Percentiles rank a stretch among this genome's conserved stretches.
These are phyloP conservation scores for Cryptococcus amylolentus DNA, from an alignment of 1,284 basidiomycete species.

Conservation along the genomic window DNA sequence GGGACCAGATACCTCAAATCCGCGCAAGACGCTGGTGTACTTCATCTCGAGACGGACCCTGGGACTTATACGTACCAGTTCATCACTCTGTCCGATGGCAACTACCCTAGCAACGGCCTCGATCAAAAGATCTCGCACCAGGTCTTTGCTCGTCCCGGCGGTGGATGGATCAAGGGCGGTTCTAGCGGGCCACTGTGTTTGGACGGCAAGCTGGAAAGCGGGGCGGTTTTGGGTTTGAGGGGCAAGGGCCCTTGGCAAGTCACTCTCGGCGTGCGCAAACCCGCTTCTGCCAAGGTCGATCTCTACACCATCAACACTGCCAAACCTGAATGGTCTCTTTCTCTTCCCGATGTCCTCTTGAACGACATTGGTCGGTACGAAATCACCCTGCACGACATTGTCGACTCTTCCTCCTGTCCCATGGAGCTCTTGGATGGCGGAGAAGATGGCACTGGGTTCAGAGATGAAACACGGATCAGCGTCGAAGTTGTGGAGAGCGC, in stretches of 20 bases:
- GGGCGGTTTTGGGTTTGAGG: conserved; percentile 64
- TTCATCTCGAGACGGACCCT: conserved; percentile 75
- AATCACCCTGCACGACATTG: conserved; percentile 68
- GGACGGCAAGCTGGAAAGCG: conserved; percentile 51
- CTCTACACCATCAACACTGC: conserved; percentile 58
- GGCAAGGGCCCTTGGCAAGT: conserved; percentile 88
- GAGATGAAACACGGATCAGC: conserved; percentile 63
- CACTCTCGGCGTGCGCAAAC: conserved; percentile 67
- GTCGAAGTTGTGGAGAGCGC: conserved; percentile 93
- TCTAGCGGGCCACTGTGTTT: conserved; percentile 72
- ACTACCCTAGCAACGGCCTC: conserved; percentile 62
- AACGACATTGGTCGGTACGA: conserved; percentile 74
- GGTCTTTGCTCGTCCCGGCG: conserved; percentile 70
- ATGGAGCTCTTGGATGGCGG: background rate
- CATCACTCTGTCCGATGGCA: conserved; percentile 77
- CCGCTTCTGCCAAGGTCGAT: conserved; percentile 64
- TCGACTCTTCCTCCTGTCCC: conserved; percentile 70
- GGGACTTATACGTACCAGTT: conserved; percentile 87
- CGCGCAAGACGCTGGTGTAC: conserved; percentile 73
- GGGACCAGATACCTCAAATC: conserved; percentile 70
- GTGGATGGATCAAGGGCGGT: conserved; percentile 62
- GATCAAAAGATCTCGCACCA: conserved; percentile 72
- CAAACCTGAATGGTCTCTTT: conserved; percentile 69
- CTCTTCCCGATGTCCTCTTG: conserved; percentile 69
- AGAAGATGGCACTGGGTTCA: conserved; percentile 64